Conservation (phyloP, 257 asterid species). For the Nicotiana obtusifolia region DNA sequence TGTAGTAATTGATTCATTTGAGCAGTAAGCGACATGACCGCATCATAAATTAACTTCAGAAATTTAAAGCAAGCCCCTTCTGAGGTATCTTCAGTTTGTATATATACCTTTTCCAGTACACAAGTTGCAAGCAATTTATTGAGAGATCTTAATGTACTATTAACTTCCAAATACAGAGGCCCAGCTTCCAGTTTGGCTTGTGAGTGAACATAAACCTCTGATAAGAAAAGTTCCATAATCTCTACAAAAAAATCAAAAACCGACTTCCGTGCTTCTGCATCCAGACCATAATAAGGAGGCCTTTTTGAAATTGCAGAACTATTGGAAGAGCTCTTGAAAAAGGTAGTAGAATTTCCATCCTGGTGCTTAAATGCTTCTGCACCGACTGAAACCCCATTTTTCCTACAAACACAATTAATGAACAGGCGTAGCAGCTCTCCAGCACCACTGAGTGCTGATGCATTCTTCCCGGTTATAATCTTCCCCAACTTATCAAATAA, state of each 20-base stretch:
- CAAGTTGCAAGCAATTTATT: slow-evolving; percentile 52
- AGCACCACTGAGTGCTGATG: slow-evolving; percentile 49
- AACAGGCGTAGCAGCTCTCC: slow-evolving; percentile 73
- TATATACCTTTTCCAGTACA: slow-evolving; percentile 50
- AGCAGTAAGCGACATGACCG: slow-evolving; percentile 45
- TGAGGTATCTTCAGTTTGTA: slow-evolving; percentile 62
- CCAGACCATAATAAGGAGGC: slow-evolving; percentile 25
- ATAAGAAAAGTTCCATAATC: slow-evolving; percentile 60
- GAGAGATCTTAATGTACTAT: slow-evolving; percentile 47
- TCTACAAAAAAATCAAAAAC: slow-evolving; percentile 60
- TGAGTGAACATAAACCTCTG: slow-evolving; percentile 39
- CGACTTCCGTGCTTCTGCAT: slow-evolving; percentile 52
- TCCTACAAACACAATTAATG: slow-evolving; percentile 47
- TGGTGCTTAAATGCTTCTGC: slow-evolving; percentile 26
- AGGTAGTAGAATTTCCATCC: slow-evolving; percentile 17
- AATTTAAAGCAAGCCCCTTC: slow-evolving; percentile 70
- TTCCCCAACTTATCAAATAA: slow-evolving; percentile 75
- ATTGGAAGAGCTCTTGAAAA: slow-evolving; percentile 16
- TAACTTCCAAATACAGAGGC: slow-evolving; percentile 30
- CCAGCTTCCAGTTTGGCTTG: slow-evolving; percentile 31
- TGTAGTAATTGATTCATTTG: slow-evolving; percentile 30
- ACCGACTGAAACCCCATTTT: slow-evolving; percentile 38
- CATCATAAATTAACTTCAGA: slow-evolving; percentile 51
- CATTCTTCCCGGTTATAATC: slow-evolving; percentile 48
- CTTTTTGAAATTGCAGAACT: slow-evolving; percentile 19